Base-by-base conservation (phyloP, 805 yeast species). In the Lipomyces sp. region DNA sequence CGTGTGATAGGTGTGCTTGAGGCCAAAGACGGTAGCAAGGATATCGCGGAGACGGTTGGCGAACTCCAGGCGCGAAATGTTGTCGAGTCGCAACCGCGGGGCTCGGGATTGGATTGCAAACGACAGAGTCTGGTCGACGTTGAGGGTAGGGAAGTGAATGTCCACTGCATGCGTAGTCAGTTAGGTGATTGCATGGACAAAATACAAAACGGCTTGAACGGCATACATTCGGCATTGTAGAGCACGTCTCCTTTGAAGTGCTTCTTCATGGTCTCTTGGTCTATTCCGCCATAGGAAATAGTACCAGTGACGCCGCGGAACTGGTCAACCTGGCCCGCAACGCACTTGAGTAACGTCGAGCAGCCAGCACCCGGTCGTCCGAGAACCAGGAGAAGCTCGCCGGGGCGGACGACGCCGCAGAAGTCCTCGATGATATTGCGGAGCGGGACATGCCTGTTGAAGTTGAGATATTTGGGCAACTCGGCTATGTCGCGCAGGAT, bases 361-460 rank as follows among this genome's bases (percentile, higher is more conserved):
- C 86, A 81, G 36, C 86, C 86, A 26, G 84, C 74, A 61, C 91
- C 90, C 1, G 91, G 91, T 66, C 88, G 76, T 51, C 91, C 91
- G 55, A 84, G 76, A 45, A 86, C 88, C 39, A 83, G 84, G 4
- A 84, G 76, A 34, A 83, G 68, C 54, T 81, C 82, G 45, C 87
- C 90, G 41, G 83, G 68, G 69, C 77, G 49, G 61, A 81, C 70
- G 4, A 76, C 42, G 19, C 82, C 87, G 60, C 82, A 65, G 79
- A 70, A 56, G 78, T 82, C 54, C 39, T 42, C 35, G 44, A 63
- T 58, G 50, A 63, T 49, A 38, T 61, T 43, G 23, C 67, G 48
- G 21, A 51, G 59, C 43, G 59, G 63, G 43, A 54, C 63, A 47
- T 37, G 39, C 8, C 39, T 21, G 10, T 14, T 10, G 18, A 6